phyloP scores from a whole-genome alignment of 306 rosid species.

The Vigna mungo region DNA sequence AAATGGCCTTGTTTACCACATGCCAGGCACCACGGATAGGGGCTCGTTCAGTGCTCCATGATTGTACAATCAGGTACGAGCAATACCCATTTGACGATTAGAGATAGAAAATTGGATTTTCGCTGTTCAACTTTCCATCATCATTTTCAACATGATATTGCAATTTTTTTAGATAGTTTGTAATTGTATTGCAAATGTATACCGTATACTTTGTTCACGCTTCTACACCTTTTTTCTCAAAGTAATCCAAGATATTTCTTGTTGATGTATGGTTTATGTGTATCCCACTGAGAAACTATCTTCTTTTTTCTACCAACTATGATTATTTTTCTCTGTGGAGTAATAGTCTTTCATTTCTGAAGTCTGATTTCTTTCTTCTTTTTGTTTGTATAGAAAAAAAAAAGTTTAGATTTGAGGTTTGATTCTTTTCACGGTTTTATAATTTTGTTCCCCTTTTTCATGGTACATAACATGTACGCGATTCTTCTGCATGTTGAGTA shows the following conservation, averaged over 20 bases:
- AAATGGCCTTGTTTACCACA: slow-evolving; percentile 46
- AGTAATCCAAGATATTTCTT: too few relatives aligned
- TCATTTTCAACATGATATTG: background rate
- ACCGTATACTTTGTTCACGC: background rate
- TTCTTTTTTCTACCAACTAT: too few relatives aligned
- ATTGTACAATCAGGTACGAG: slow-evolving; percentile 74
- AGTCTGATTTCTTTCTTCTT: background rate
- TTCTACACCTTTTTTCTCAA: background rate
- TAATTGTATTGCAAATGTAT: background rate
- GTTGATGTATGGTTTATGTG: too few relatives aligned
- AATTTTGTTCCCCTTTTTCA: background rate
- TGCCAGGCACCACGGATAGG: slow-evolving; percentile 63
- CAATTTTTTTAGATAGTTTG: background rate
- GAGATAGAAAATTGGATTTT: background rate
- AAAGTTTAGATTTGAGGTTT: background rate
- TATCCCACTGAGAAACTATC: too few relatives aligned
- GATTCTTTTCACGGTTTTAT: background rate
- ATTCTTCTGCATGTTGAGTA: slow-evolving; percentile 1
- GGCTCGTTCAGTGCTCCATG: slow-evolving; percentile 66
- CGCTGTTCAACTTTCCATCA: slow-evolving; percentile 4
- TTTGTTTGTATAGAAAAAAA: background rate
- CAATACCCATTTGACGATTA: slow-evolving; percentile 77
- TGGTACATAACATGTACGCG: background rate
- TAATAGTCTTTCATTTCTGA: background rate
- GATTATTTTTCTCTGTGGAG: background rate